phyloP scores from a whole-genome alignment of 441 rosid species.

The Corymbia citriodora region DNA sequence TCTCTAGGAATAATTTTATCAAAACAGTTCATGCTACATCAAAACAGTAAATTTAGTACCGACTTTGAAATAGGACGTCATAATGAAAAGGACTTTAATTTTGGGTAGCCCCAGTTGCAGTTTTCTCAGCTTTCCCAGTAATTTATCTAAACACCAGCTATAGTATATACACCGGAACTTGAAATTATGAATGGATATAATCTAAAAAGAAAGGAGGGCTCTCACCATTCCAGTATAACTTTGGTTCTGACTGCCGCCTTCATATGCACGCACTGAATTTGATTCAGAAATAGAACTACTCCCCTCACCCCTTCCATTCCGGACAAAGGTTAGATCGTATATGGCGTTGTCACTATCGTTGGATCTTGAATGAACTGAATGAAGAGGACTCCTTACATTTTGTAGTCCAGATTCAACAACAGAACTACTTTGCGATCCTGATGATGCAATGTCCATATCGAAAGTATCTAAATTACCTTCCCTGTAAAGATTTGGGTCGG shows the following conservation, averaged over 20 bases:
- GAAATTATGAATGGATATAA: background rate
- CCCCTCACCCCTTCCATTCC: background rate
- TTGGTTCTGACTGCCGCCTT: background rate
- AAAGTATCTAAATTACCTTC: background rate
- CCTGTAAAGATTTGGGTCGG: background rate
- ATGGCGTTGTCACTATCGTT: slow-evolving; percentile 1
- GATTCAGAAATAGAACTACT: background rate
- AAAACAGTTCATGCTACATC: background rate
- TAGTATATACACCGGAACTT: background rate
- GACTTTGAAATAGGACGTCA: background rate
- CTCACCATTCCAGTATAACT: background rate
- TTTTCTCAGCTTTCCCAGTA: background rate
- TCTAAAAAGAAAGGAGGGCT: background rate
- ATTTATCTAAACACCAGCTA: background rate
- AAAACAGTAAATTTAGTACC: background rate
- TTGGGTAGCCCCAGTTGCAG: slow-evolving; percentile 1
- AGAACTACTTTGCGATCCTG: background rate
- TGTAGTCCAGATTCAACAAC: background rate
- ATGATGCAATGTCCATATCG: background rate
- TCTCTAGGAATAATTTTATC: background rate
- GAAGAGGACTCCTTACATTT: background rate
- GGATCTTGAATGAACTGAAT: background rate
- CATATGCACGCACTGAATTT: background rate
- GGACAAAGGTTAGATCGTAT: background rate
- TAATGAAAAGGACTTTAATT: background rate